Percentiles rank a stretch among this genome's conserved stretches.
These are phyloP conservation scores for Fusarium sp. DNA, from an alignment of 2,329 filamentous ascomycete genomes.

Conservation along the genomic window DNA sequence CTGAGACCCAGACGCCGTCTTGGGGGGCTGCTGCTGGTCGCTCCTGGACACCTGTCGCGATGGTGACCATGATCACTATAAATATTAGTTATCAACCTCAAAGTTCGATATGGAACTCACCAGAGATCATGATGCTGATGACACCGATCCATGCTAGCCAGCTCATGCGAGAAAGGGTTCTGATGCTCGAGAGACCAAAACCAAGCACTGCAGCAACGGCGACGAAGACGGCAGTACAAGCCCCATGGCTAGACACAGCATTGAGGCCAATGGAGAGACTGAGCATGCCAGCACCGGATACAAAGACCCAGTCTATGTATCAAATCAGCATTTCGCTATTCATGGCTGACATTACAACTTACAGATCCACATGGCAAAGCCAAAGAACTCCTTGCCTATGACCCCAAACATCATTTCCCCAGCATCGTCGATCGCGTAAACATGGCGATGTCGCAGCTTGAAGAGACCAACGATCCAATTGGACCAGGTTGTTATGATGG, in stretches of 20 bases:
- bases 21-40: constrained; percentile 22
- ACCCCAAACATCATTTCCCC: constrained; percentile 58
- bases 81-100: not conserved
- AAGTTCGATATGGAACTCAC: not conserved
- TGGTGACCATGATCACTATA: constrained; percentile 30
- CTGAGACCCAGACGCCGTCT: constrained; percentile 39
- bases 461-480: constrained; percentile 59
- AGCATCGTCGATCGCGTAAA: constrained; percentile 63
- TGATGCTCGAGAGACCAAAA: constrained; percentile 44
- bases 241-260: constrained; percentile 48
- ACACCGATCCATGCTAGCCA: constrained; percentile 44
- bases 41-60: constrained; percentile 32
- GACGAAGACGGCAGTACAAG: constrained; percentile 51
- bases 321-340: not conserved
- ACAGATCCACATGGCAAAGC: constrained; percentile 48
- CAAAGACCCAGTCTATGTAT: constrained; percentile 22
- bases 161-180: constrained; percentile 43
- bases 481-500: constrained; percentile 57
- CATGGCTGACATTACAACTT: rapidly evolving
- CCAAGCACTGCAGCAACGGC: constrained; percentile 43
- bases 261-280: constrained; percentile 51
- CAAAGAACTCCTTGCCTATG: constrained; percentile 54
- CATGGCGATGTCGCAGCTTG: constrained; percentile 58
- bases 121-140: constrained; percentile 21
- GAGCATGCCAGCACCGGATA: constrained; percentile 27